phyloP scores from a whole-genome alignment of 2,329 filamentous ascomycete species.

The Diaporthe eres region DNA sequence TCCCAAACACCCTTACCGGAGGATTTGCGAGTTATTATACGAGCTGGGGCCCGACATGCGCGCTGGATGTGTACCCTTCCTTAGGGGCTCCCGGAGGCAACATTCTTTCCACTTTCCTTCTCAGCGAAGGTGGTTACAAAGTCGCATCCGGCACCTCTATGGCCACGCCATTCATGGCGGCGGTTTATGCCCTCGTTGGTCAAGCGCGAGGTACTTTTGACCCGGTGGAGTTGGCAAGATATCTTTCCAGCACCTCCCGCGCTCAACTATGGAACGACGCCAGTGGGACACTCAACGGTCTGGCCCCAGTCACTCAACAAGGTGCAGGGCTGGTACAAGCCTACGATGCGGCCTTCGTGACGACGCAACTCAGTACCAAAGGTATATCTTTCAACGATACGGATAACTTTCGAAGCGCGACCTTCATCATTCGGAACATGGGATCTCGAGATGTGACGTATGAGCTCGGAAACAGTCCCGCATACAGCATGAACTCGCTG shows the following conservation, averaged over 20 bases:
- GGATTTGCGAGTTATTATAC: slow-evolving; percentile 66
- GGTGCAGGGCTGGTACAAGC: slow-evolving; percentile 60
- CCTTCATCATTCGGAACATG: slow-evolving; percentile 57
- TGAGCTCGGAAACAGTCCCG: slow-evolving; percentile 52
- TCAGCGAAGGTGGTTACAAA: slow-evolving; percentile 62
- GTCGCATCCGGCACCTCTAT: slow-evolving; percentile 72
- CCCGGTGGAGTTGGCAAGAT: slow-evolving; percentile 12
- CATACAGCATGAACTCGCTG: slow-evolving; percentile 56
- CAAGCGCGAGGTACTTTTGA: slow-evolving; percentile 31
- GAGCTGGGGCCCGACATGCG: slow-evolving; percentile 72
- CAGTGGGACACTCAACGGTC: slow-evolving; percentile 26
- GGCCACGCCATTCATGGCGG: slow-evolving; percentile 64
- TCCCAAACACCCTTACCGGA: slow-evolving; percentile 57
- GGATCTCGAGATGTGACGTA: slow-evolving; percentile 54
- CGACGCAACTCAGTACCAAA: slow-evolving; percentile 52
- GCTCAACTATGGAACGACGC: slow-evolving; percentile 52
- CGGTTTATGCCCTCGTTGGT: slow-evolving; percentile 36
- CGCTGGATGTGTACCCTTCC: slow-evolving; percentile 69
- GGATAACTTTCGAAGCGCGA: slow-evolving; percentile 47
- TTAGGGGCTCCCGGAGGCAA: slow-evolving; percentile 69
- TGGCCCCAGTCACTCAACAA: slow-evolving; percentile 57
- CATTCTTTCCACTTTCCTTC: slow-evolving; percentile 71
- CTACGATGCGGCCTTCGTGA: slow-evolving; percentile 56
- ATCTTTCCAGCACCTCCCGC: slow-evolving; percentile 44
- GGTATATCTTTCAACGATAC: slow-evolving; percentile 62